Evolutionary conservation across 2,329 filamentous ascomycete genomes (phyloP), one percentile per base, ranked within the genome.

Genomic region (Paecilomyces niveus): DNA sequence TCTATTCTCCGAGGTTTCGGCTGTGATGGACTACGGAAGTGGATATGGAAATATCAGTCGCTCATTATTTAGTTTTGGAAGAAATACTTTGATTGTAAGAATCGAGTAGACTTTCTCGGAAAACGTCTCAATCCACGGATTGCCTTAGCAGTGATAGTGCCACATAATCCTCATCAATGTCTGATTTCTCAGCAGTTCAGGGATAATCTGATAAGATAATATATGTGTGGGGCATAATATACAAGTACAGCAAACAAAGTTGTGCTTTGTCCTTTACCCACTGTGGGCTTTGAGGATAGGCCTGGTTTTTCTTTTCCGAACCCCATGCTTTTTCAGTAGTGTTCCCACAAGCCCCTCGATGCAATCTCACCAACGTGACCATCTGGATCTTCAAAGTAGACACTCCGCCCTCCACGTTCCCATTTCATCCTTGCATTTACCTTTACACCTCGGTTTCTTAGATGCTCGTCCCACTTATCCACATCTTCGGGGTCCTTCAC

Each of bases 291-390:
- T 18, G 7, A 45, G 15, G n/a, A 21, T 45, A 7, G 4, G 13
- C 3, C 22, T 22, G 22, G 22, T 11, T 33, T n/a, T 18, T 3
- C n/a, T 9, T 45, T 45, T 18, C 18, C 7, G 15, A 45, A 18
- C 5, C 9, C 39, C 15, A 18, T 18, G 5, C 9, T 18, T 45
- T 9, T 18, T 45, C n/a, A 59, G 58, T 67, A 70, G 62, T 70
- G 66, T 54, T 59, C 60, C 68, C 68, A 70, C 49, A 70, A 66
- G 10, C 68, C 68, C 32, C 62, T 64, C 53, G 67, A 69, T 10
- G 62, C 68, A 57, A 70, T 62, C 59, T 70, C 68, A 11, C 68
- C 68, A 11, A 70, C 62, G 63, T 70, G 67, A 7, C 67, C 68
- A 58, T 70, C 68, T 26, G 61, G 56, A 63, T 70, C 68, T 49